Evolutionary conservation across 176 grass and related monocot genomes (phyloP).

Genomic region (Oryza australiensis): DNA sequence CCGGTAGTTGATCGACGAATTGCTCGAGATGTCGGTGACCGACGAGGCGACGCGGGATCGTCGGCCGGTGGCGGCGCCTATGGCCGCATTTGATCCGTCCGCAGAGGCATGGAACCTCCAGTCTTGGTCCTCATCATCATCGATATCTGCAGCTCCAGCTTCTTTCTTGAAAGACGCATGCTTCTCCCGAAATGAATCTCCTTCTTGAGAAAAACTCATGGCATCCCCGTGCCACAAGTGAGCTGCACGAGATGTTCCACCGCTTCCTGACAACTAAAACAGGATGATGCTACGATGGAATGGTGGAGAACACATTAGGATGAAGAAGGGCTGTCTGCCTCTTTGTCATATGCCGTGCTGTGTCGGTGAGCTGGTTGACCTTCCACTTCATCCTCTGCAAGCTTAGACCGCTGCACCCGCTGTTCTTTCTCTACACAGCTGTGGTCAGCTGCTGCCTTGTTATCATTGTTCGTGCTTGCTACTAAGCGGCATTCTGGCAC

Average conservation of each 20-base stretch:
- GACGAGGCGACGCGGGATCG: constrained; percentile 31
- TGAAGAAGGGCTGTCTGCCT: background rate
- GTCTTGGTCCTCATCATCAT: constrained; percentile 5
- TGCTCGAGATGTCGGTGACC: constrained; percentile 38
- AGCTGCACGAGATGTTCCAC: constrained; percentile 2
- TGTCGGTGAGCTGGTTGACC: constrained; percentile 22
- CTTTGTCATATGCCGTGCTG: background rate
- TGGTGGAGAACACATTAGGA: constrained; percentile 34
- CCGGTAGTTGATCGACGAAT: constrained; percentile 39
- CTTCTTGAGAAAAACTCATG: constrained; percentile 40
- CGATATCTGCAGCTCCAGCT: background rate
- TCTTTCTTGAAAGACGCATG: constrained; percentile 35
- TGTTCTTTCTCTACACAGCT: constrained; percentile 3
- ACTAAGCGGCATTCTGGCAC: constrained; percentile 9
- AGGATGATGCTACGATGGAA: background rate
- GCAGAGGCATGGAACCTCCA: background rate
- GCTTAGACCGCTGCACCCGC: background rate
- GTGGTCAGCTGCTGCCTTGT: constrained; percentile 8
- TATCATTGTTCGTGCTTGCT: constrained; percentile 28
- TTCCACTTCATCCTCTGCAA: background rate
- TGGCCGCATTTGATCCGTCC: background rate
- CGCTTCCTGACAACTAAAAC: constrained; percentile 16
- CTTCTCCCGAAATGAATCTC: background rate
- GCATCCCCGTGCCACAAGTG: constrained; percentile 30
- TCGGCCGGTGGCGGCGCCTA: background rate